Evolutionary conservation across 139 green algal species (phyloP).

Genomic region (Chlamydomonas sp.): DNA sequence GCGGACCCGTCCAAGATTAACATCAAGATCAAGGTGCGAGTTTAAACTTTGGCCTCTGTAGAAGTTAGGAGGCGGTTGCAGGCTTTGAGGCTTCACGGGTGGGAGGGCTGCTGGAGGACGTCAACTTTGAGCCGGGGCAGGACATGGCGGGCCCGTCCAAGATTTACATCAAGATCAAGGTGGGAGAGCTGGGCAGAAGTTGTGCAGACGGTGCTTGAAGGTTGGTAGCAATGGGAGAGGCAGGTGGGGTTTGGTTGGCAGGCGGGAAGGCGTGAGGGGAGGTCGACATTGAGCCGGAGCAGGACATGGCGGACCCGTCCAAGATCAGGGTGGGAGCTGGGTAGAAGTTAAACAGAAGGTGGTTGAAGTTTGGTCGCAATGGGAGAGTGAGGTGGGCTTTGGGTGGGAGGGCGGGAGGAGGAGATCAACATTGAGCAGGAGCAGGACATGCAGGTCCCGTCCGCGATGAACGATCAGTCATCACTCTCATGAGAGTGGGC

Average conservation of each 20-base stretch:
- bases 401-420: no score
- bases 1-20: slow-evolving; percentile 51
- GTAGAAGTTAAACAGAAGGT: no score
- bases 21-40: slow-evolving; percentile 32
- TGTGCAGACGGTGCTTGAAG: slow-evolving; percentile 38
- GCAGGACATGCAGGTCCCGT: slow-evolving; percentile 41
- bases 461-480: slow-evolving; percentile 44
- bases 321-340: no score
- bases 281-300: slow-evolving; percentile 56
- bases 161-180: slow-evolving; percentile 45
- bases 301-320: slow-evolving; percentile 42
- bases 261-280: no score
- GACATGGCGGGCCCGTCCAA: slow-evolving; percentile 44
- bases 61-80: no score
- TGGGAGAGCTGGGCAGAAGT: slow-evolving; percentile 24
- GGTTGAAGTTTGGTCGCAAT: no score
- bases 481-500: no score
- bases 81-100: no score
- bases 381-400: no score
- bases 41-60: no score
- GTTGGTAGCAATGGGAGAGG: slow-evolving; percentile 8
- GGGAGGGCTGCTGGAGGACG: slow-evolving; percentile 50
- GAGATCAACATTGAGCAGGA: slow-evolving; percentile 54
- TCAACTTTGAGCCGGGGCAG: slow-evolving; percentile 57
- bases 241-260: not conserved